Conservation (phyloP, 2,329 filamentous ascomycete genomes). For the Fusarium xylarioides region DNA sequence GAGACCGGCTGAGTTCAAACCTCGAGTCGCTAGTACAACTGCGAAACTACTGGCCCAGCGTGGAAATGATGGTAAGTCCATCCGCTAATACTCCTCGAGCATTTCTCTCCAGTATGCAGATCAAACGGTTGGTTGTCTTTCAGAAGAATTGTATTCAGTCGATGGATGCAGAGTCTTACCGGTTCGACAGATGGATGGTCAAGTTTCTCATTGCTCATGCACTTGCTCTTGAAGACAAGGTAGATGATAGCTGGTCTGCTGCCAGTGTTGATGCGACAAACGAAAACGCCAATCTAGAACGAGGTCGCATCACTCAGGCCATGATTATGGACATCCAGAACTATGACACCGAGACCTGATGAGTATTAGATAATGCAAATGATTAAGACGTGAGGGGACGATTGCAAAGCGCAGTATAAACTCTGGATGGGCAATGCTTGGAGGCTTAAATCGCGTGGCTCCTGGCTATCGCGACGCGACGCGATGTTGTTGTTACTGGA, state of each 20-base stretch:
- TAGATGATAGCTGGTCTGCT: conserved; percentile 39
- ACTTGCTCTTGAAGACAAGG: conserved; percentile 43
- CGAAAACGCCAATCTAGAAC: conserved; percentile 19
- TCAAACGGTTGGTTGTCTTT: conserved; percentile 47
- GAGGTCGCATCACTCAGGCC: conserved; percentile 30
- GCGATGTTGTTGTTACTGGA: neutral
- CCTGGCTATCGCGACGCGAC: neutral
- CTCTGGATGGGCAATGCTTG: neutral
- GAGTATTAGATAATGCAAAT: too few relatives aligned
- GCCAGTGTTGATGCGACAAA: neutral
- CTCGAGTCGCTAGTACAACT: conserved; percentile 45
- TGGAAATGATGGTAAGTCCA: conserved; percentile 45
- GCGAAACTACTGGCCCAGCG: conserved; percentile 47
- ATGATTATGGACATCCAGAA: conserved; percentile 39
- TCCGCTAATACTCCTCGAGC: accelerated
- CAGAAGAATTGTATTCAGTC: conserved; percentile 46
- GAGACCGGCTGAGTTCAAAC: conserved; percentile 44
- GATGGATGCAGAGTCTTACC: conserved; percentile 41
- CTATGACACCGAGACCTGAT: neutral
- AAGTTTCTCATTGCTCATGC: conserved; percentile 53
- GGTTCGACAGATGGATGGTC: conserved; percentile 59
- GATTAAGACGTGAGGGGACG: neutral
- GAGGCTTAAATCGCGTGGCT: too few relatives aligned
- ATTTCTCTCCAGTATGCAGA: conserved; percentile 29
- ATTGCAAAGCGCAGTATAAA: neutral